phyloP scores from a whole-genome alignment of 768 basidiomycete genomes.

The Filobasidium floriforme region DNA sequence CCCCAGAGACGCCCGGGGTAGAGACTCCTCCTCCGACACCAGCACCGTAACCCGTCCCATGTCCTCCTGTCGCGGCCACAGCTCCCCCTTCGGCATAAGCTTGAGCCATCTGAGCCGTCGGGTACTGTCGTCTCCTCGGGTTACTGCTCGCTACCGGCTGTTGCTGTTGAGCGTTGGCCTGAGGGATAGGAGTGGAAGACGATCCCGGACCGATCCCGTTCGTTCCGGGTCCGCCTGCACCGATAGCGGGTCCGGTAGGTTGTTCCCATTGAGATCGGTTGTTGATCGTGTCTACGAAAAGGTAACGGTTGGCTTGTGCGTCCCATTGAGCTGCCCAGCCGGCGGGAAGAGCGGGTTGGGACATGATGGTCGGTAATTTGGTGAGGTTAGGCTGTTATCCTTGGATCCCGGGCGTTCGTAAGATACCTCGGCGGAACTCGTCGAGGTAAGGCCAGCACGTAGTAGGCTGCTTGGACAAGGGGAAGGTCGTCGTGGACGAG shows the following conservation, averaged over 20 bases:
- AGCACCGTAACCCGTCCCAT: constrained; percentile 48
- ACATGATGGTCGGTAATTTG: constrained; percentile 18
- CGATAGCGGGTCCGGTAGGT: constrained; percentile 49
- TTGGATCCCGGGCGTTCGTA: too few relatives aligned
- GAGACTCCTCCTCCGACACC: too few relatives aligned
- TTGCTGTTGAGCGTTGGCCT: constrained; percentile 56
- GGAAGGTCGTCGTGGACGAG: too few relatives aligned
- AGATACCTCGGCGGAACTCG: not conserved
- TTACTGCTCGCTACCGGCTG: constrained; percentile 53
- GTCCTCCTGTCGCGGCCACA: constrained; percentile 33
- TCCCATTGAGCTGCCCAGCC: constrained; percentile 94
- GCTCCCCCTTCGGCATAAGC: constrained; percentile 47
- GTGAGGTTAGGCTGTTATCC: not conserved
- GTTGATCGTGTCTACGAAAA: constrained; percentile 60
- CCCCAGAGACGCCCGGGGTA: too few relatives aligned
- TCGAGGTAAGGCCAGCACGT: not conserved
- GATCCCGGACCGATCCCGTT: too few relatives aligned
- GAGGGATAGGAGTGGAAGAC: not conserved
- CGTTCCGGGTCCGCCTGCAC: not conserved
- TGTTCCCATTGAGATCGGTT: constrained; percentile 79
- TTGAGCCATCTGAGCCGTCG: constrained; percentile 65
- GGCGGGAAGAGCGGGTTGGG: constrained; percentile 58
- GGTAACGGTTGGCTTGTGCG: constrained; percentile 25
- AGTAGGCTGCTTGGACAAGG: not conserved
- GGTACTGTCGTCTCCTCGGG: constrained; percentile 79